Conservation (phyloP, 352 stramenopile species). For the Pythium folliculosum region DNA sequence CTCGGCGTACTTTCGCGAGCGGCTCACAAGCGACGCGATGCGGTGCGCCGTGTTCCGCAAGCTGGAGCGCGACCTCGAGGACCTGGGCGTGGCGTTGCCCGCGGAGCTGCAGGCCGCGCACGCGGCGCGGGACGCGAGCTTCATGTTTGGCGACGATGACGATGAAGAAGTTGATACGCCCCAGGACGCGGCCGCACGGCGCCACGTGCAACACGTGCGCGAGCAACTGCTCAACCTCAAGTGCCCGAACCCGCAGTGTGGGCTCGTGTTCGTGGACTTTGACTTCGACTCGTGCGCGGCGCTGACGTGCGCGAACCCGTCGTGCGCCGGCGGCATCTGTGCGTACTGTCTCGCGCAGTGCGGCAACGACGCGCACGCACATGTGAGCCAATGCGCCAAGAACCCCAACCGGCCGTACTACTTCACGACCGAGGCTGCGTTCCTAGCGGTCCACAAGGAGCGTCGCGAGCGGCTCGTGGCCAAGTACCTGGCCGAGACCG, state of each 20-base stretch:
- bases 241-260: conserved; percentile 27
- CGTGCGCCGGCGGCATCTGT: conserved; percentile 25
- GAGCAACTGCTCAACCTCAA: conserved; percentile 29
- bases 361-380: conserved; percentile 24
- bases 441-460: conserved; percentile 23
- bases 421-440: conserved; percentile 28
- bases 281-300: conserved; percentile 35
- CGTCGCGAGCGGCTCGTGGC: conserved; percentile 20
- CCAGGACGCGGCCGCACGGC: conserved; percentile 2
- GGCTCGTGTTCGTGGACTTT: conserved; percentile 33
- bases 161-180: conserved; percentile 8
- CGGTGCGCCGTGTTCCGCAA: conserved; percentile 10
- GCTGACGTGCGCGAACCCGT: conserved; percentile 30
- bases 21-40: conserved; percentile 4
- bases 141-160: not conserved
- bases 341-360: conserved; percentile 32
- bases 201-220: conserved; percentile 25
- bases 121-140: conserved; percentile 1
- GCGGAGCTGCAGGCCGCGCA: conserved; percentile 3
- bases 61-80: conserved; percentile 12
- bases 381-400: conserved; percentile 24
- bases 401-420: conserved; percentile 34
- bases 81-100: conserved; percentile 16
- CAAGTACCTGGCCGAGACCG: conserved; percentile 7
- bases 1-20: conserved; percentile 7